A percentile compares a stretch with the other conserved stretches of the same genome.
phyloP scores from a whole-genome alignment of 2,329 filamentous ascomycete species.

The Aspergillus sp. region DNA sequence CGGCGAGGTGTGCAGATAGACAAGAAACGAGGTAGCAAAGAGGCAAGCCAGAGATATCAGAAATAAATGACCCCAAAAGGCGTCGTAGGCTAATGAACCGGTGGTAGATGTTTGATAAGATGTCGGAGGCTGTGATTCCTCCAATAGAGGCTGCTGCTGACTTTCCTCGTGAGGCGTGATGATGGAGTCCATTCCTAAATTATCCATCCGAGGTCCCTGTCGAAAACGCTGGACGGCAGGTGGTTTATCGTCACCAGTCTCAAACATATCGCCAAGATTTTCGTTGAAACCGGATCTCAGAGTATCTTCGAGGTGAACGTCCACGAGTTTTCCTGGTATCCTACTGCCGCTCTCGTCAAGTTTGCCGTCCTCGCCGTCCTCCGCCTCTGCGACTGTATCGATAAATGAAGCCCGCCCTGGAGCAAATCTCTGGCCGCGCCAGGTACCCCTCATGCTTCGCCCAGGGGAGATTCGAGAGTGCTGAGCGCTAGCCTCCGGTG shows the following conservation, averaged over 20 bases:
- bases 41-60: conserved; percentile 82
- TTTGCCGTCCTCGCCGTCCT: conserved; percentile 43
- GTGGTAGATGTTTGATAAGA: conserved; percentile 62
- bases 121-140: conserved; percentile 51
- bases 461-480: conserved; percentile 42
- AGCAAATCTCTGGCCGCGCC: conserved; percentile 54
- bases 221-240: conserved; percentile 61
- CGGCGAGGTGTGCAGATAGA: conserved; percentile 84
- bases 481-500: conserved; percentile 58
- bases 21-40: conserved; percentile 84
- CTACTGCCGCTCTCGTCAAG: conserved; percentile 50
- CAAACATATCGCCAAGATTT: conserved; percentile 42
- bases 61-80: conserved; percentile 90
- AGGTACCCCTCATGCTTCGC: conserved; percentile 61
- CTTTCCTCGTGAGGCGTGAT: conserved; percentile 58
- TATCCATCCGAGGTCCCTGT: conserved; percentile 46
- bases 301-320: conserved; percentile 78
- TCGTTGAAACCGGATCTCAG: conserved; percentile 52
- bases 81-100: conserved; percentile 78
- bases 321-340: conserved; percentile 74
- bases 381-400: conserved; percentile 39
- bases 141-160: conserved; percentile 50
- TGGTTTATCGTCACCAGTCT: conserved; percentile 52
- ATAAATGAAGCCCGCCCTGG: conserved; percentile 43
- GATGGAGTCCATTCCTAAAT: conserved; percentile 43